These are phyloP conservation scores for Globisporangium nunn DNA, from an alignment of 352 stramenopile genomes.

Conservation along the genomic window DNA sequence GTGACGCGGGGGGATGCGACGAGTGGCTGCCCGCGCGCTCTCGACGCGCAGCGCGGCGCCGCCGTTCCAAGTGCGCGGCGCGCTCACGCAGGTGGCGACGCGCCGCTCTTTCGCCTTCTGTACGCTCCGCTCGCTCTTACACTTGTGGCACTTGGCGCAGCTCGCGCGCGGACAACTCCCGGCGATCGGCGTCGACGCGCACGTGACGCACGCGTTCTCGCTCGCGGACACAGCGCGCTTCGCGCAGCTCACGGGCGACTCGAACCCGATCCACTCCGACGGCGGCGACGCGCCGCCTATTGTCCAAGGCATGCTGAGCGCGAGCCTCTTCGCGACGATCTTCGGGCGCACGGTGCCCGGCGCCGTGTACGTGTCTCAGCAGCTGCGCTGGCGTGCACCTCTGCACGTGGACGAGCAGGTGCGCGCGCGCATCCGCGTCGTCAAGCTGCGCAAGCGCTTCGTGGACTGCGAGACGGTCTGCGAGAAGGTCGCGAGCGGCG, in stretches of 20 bases:
- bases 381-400: slow-evolving; percentile 53
- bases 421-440: slow-evolving; percentile 49
- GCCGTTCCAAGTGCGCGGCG: slow-evolving; percentile 7
- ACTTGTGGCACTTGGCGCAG: slow-evolving; percentile 12
- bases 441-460: slow-evolving; percentile 54
- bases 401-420: slow-evolving; percentile 61
- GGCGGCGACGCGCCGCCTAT: slow-evolving; percentile 30
- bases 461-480: slow-evolving; percentile 70
- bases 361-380: slow-evolving; percentile 68
- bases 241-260: slow-evolving; percentile 53
- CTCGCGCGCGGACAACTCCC: slow-evolving; percentile 38
- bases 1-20: background rate
- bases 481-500: slow-evolving; percentile 33
- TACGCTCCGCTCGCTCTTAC: background rate
- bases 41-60: background rate
- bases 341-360: slow-evolving; percentile 67
- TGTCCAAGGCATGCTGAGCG: slow-evolving; percentile 75
- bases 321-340: slow-evolving; percentile 79
- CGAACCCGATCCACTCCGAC: slow-evolving; percentile 76
- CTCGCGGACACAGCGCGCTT: slow-evolving; percentile 58
- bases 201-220: slow-evolving; percentile 52
- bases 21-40: background rate
- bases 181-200: slow-evolving; percentile 44
- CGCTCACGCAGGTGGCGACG: slow-evolving; percentile 6
- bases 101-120: no score